Evolutionary conservation across 2,329 filamentous ascomycete species (phyloP).

Genomic region (Ophiostoma tasmaniense): DNA sequence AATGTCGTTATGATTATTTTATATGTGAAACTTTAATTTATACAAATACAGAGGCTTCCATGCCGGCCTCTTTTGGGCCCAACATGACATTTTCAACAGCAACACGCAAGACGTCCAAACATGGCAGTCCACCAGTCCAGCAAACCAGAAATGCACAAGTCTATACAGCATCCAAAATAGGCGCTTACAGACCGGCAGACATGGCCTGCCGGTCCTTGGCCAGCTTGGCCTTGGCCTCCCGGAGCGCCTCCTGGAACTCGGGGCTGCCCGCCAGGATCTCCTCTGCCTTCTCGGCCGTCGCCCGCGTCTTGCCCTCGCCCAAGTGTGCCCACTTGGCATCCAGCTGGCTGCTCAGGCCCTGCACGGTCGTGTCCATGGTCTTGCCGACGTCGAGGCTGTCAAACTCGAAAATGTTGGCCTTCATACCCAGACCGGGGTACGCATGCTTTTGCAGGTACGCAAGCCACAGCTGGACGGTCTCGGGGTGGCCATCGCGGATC

Average conservation of each 20-base stretch:
- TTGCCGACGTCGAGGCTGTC: constrained; percentile 52
- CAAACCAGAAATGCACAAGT: background rate
- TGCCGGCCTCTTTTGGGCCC: background rate
- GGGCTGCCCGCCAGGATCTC: constrained; percentile 39
- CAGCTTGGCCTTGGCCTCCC: constrained; percentile 7
- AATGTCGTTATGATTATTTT: background rate
- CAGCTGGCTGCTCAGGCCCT: constrained; percentile 35
- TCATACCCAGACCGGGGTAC: constrained; percentile 96
- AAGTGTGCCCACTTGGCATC: constrained; percentile 48
- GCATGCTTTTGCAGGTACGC: constrained; percentile 87
- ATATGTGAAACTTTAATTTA: background rate
- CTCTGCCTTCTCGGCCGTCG: constrained; percentile 47
- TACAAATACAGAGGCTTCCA: constrained; percentile 13
- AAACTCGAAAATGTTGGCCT: constrained; percentile 94
- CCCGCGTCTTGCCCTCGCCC: constrained; percentile 42
- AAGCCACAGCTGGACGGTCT: constrained; percentile 84
- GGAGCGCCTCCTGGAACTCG: constrained; percentile 2
- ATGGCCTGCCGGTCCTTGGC: constrained; percentile 10
- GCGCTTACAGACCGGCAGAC: background rate
- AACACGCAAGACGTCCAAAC: background rate
- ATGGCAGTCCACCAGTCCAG: background rate
- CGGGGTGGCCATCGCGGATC: constrained; percentile 83
- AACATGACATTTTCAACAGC: background rate
- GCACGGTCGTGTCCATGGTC: constrained; percentile 41
- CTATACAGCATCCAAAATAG: too few species aligned